Base-by-base conservation (phyloP, 192 early-diverging fungal genomes). In the Geranomyces variabilis region DNA sequence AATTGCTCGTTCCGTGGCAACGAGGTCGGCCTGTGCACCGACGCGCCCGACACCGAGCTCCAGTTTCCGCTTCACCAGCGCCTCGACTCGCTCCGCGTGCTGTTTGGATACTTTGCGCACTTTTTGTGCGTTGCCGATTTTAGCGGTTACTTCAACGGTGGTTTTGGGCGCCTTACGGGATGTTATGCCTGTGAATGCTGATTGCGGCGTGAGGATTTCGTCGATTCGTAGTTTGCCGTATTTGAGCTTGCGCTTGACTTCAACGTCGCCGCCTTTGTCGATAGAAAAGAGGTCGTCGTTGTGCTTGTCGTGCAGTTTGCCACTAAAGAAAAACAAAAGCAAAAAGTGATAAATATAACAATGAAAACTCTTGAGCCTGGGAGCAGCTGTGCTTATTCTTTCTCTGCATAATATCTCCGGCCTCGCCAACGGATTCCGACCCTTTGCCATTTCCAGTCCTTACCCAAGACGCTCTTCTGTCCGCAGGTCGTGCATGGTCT, bases 401-500 rank as follows among this genome's bases (percentile, higher is more conserved):
- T 19, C 46, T 47, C 46, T 19, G 46, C 46, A 47, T 10, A 19
- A 47, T 47, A 47, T 10, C 46, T 10, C 46, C 46, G 46, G 19
- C 12, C 46, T 19, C n/a, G n/a, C n/a, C n/a, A n/a, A n/a, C n/a
- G n/a, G n/a, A n/a, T n/a, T n/a, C n/a, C n/a, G n/a, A n/a, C n/a
- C n/a, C n/a, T n/a, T n/a, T n/a, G 19, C 46, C 46, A 17, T 19
- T 34, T 19, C 29, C 5, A 29, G 3, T 19, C 8, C 58, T 60
- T 29, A 94, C 93, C 92, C 89, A n/a, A 88, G 73, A 68, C 86
- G 77, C 76, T 94, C 93, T 75, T 94, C 93, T 29, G 80, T 82
- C 47, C 86, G 46, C 49, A 81, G 60, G 56, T 86, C 79, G 34
- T 83, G 86, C 48, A 97, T 85, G 13, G 80, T 85, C 31, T 83